Base-by-base conservation (phyloP, 2,329 filamentous ascomycete genomes). In the Penicillium sp. region DNA sequence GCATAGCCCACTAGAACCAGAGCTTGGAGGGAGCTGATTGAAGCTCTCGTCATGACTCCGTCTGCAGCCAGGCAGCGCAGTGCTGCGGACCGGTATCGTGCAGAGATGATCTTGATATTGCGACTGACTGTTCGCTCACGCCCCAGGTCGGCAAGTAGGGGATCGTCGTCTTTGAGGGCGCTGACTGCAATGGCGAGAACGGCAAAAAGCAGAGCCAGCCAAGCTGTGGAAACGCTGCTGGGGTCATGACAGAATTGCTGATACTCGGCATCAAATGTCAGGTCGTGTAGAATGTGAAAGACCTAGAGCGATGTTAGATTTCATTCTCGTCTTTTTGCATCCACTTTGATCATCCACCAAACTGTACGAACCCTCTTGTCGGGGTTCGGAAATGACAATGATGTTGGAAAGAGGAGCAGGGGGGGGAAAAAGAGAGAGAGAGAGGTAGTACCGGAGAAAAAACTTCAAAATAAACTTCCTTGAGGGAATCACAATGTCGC, bases 251-350 rank as follows among this genome's bases (percentile, higher is more conserved):
- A 62, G 44, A 72, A 72, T 13, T 61, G 58, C 35, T 64, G 60
- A 49, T 71, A 72, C 46, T 70, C 66, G 11, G 60, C 61, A 33
- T 69, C 62, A 34, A 72, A 72, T 4, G 67, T 69, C 39, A 68
- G 58, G 47, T 72, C 68, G 43, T 72, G 69, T 8, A 72, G 62
- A 39, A 72, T 64, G 53, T 72, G 69, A 42, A 71, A 72, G 9
- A 72, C 55, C 63, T 65, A 4, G 18, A 18, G 18, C 18, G 18
- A 18, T 18, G 18, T 18, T 18, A 18, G 18, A 18, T 18, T 18
- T 18, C 18, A 18, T 18, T 18, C 18, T 3, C 18, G 18, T 18
- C 18, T 18, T 18, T 18, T 18, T 18, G 18, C 18, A 18, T 18
- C 18, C 18, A 18, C 18, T 18, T 18, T 18, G 18, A 18, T 18